Conservation (phyloP, 306 rosid species). For the Cicer pinnatifidum region DNA sequence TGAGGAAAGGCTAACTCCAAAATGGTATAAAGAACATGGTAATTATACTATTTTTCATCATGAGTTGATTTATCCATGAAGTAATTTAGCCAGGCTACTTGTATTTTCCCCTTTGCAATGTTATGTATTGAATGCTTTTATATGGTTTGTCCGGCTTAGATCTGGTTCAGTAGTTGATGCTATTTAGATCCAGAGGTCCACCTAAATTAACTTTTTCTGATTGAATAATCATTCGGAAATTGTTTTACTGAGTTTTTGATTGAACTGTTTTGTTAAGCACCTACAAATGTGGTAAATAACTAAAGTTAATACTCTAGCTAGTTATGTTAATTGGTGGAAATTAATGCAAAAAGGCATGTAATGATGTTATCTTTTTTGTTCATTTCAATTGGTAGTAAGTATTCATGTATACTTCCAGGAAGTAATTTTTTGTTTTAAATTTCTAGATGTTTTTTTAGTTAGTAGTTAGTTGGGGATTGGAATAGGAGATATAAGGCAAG, state of each 20-base stretch:
- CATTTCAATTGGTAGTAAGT: slow-evolving; percentile 6
- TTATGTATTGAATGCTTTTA: slow-evolving; percentile 27
- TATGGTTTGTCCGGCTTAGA: slow-evolving; percentile 23
- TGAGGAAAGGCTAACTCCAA: slow-evolving; percentile 91
- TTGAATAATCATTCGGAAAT: neutral
- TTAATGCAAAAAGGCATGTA: neutral
- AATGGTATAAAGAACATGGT: slow-evolving; percentile 96
- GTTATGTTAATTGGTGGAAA: slow-evolving; percentile 11
- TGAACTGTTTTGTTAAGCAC: slow-evolving; percentile 11
- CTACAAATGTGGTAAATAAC: neutral
- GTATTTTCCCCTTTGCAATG: slow-evolving; percentile 23
- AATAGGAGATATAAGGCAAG: neutral
- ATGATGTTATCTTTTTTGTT: slow-evolving; percentile 2
- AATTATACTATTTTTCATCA: slow-evolving; percentile 51
- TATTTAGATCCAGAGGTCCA: slow-evolving; percentile 24
- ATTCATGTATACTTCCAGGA: slow-evolving; percentile 14
- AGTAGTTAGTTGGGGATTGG: neutral
- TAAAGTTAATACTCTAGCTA: neutral
- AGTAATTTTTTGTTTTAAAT: slow-evolving; percentile 20
- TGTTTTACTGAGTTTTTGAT: slow-evolving; percentile 5
- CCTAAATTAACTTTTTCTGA: slow-evolving; percentile 7
- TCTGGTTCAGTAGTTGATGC: slow-evolving; percentile 32
- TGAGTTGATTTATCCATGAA: neutral
- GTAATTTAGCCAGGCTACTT: slow-evolving; percentile 3
- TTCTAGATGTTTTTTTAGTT: neutral